phyloP scores from a whole-genome alignment of 495 filamentous ascomycete species.

The Cercophora samala region DNA sequence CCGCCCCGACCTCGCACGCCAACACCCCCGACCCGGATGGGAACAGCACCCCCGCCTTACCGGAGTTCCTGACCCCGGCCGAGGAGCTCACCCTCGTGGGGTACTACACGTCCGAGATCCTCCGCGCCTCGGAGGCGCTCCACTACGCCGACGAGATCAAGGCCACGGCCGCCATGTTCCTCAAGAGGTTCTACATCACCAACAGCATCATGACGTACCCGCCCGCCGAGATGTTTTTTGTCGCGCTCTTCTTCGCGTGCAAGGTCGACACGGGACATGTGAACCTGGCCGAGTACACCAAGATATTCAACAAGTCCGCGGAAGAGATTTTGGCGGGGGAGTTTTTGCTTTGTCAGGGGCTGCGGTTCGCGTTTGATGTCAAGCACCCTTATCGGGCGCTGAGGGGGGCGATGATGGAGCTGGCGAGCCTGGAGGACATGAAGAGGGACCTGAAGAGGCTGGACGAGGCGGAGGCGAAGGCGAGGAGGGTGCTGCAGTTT shows the following conservation, averaged over 20 bases:
- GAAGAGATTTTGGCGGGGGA: conserved; percentile 78
- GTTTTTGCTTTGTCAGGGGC: conserved; percentile 83
- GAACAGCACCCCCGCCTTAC: conserved; percentile 25
- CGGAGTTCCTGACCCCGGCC: conserved; percentile 72
- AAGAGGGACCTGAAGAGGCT: conserved; percentile 46
- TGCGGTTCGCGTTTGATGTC: conserved; percentile 92
- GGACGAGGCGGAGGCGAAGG: conserved; percentile 62
- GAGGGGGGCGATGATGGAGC: conserved; percentile 81
- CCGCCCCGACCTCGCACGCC: conserved; percentile 32
- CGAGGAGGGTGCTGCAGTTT: conserved; percentile 69
- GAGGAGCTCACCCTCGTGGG: conserved; percentile 81
- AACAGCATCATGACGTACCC: conserved; percentile 95
- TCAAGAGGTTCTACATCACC: conserved; percentile 89
- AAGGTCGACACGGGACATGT: conserved; percentile 86
- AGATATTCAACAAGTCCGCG: conserved; percentile 59
- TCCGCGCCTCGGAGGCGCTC: conserved; percentile 72
- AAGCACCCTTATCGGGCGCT: conserved; percentile 86
- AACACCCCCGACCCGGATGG: conserved; percentile 37
- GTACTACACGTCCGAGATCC: conserved; percentile 70
- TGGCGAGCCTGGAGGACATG: conserved; percentile 51
- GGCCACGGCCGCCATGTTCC: conserved; percentile 88
- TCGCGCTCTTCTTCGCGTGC: conserved; percentile 83
- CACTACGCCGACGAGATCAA: conserved; percentile 75
- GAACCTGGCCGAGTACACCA: conserved; percentile 61
- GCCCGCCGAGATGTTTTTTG: conserved; percentile 77